Percentiles rank a stretch among this genome's conserved stretches.
These are phyloP conservation scores for Coemansia sp. DNA, from an alignment of 192 early-diverging fungal species.

Conservation along the genomic window DNA sequence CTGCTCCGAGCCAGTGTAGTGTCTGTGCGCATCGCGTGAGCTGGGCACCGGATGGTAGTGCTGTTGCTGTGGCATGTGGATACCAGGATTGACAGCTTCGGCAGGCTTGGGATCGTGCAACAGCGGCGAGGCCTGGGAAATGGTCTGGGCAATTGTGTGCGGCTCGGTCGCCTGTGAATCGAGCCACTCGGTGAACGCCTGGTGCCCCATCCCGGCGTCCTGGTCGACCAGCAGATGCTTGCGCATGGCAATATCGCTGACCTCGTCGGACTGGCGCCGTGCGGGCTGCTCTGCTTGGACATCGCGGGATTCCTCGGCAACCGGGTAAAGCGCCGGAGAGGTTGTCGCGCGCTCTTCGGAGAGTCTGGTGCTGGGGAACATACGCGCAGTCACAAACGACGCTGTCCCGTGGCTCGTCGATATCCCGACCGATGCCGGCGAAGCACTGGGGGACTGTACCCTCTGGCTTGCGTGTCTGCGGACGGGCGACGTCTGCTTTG, in stretches of 20 bases:
- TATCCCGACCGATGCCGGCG: neutral
- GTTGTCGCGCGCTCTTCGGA: neutral
- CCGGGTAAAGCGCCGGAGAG: neutral
- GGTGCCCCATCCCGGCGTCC: constrained; percentile 3
- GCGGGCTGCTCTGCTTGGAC: neutral
- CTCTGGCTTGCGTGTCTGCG: neutral
- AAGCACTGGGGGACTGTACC: neutral
- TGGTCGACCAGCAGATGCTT: constrained; percentile 18
- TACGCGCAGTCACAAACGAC: constrained; percentile 24
- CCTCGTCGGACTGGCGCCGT: constrained; percentile 23
- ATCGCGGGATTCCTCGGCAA: neutral
- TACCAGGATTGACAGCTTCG: neutral
- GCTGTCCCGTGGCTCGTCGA: constrained; percentile 15
- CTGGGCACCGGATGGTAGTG: neutral
- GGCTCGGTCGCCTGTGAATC: constrained; percentile 9
- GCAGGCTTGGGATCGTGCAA: neutral
- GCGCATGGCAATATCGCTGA: constrained; percentile 51
- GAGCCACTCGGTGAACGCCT: constrained; percentile 24
- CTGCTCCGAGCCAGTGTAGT: neutral
- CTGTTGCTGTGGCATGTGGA: neutral
- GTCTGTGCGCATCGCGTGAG: neutral
- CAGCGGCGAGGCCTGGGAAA: constrained; percentile 2
- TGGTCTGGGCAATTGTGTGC: constrained; percentile 7
- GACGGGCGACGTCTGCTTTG: neutral
- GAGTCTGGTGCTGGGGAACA: constrained; percentile 9